Conservation (phyloP, 768 basidiomycete genomes). For the Rhodotorula babjevae region DNA sequence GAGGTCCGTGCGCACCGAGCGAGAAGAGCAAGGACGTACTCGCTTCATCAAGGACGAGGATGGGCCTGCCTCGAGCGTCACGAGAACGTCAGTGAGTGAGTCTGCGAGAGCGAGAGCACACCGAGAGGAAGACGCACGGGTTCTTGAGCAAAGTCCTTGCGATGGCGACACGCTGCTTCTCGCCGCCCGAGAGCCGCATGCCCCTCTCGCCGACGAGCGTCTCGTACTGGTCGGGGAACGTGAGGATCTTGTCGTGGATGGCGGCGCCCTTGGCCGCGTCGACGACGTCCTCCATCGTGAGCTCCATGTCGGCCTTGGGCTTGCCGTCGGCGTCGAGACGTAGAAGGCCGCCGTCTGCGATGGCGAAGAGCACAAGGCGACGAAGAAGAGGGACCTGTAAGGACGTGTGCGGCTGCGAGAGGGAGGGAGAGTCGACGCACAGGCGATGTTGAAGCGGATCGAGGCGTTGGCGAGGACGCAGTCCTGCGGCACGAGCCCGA, state of each 20-base stretch:
- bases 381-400: no score
- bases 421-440: no score
- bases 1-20: no score
- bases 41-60: conserved; percentile 21
- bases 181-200: conserved; percentile 75
- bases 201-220: conserved; percentile 87
- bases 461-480: conserved; percentile 46
- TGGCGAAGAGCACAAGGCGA: no score
- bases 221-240: conserved; percentile 76
- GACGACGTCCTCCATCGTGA: conserved; percentile 68
- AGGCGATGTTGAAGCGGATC: conserved; percentile 48
- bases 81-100: no score
- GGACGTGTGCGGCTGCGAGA: no score
- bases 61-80: neutral
- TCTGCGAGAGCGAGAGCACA: no score
- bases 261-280: conserved; percentile 73
- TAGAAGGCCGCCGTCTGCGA: conserved; percentile 51
- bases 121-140: conserved; percentile 59
- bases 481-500: conserved; percentile 89
- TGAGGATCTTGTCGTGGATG: conserved; percentile 77
- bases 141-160: conserved; percentile 81
- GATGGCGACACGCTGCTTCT: conserved; percentile 58
- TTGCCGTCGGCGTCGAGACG: conserved; percentile 47
- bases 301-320: conserved; percentile 52
- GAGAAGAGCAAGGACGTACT: neutral